Conservation (phyloP, 192 early-diverging fungal genomes). For the Entrophospora sp. region DNA sequence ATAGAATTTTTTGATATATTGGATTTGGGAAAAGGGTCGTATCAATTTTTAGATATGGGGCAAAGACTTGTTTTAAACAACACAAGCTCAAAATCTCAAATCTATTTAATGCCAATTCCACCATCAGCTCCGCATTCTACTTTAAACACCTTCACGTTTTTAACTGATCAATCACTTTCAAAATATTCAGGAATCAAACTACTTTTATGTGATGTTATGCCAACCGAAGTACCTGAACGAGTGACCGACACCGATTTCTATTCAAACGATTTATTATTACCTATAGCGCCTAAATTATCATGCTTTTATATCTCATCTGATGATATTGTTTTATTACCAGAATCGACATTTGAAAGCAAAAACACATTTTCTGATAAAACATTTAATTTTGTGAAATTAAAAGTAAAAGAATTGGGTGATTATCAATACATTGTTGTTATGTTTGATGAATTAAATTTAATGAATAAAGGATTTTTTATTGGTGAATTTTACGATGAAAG, state of each 20-base stretch:
- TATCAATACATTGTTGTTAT: constrained; percentile 33
- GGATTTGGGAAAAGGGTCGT: constrained; percentile 20
- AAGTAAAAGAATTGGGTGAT: constrained; percentile 27
- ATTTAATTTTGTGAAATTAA: constrained; percentile 31
- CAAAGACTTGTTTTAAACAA: constrained; percentile 24
- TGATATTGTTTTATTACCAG: constrained; percentile 27
- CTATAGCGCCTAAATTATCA: constrained; percentile 16
- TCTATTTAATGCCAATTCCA: constrained; percentile 30
- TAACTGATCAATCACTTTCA: constrained; percentile 31
- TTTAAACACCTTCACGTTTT: constrained; percentile 26
- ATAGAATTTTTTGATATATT: constrained; percentile 16
- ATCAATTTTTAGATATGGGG: constrained; percentile 24
- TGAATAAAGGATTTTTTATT: constrained; percentile 36
- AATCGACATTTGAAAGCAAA: constrained; percentile 15
- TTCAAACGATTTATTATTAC: constrained; percentile 10
- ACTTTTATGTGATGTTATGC: constrained; percentile 32
- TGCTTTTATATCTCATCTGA: constrained; percentile 24
- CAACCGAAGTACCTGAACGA: background rate
- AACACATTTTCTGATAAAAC: constrained; percentile 25
- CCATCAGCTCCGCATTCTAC: constrained; percentile 14
- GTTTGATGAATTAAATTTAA: constrained; percentile 22
- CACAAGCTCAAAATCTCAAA: constrained; percentile 7
- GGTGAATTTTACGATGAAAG: constrained; percentile 29
- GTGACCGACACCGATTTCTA: background rate
- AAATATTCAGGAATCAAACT: constrained; percentile 24